Percentiles rank a stretch among this genome's conserved stretches.
phyloP scores from a whole-genome alignment of 2,329 filamentous ascomycete genomes.

The Fusarium nelsonii region DNA sequence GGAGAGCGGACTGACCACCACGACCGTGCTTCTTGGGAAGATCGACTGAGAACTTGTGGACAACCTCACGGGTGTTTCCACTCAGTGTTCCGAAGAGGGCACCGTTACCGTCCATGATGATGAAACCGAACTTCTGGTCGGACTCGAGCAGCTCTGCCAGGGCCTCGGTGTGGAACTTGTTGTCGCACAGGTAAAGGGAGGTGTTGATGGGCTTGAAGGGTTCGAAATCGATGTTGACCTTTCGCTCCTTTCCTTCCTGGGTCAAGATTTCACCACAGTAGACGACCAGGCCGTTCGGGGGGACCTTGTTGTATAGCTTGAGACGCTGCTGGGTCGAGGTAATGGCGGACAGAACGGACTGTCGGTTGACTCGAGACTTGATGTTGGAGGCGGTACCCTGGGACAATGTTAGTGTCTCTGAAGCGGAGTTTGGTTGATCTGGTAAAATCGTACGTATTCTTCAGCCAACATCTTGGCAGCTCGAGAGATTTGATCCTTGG shows the following conservation, averaged over 20 bases:
- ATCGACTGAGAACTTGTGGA: constrained; percentile 99
- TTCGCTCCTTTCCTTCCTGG: constrained; percentile 96
- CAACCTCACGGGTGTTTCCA: constrained; percentile 94
- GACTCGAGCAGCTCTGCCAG: constrained; percentile 97
- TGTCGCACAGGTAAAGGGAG: constrained; percentile 98
- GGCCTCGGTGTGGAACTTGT: constrained; percentile 99
- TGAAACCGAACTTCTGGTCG: constrained; percentile 99
- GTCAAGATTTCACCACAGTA: constrained; percentile 99
- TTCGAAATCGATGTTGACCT: constrained; percentile 99
- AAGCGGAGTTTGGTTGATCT: not conserved
- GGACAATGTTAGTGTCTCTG: constrained; percentile 38
- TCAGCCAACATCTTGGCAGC: constrained; percentile 99
- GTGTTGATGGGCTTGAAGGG: constrained; percentile 99
- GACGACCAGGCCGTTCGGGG: constrained; percentile 95
- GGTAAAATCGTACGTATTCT: constrained; percentile 82
- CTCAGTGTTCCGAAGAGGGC: constrained; percentile 96
- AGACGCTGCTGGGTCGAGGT: constrained; percentile 99
- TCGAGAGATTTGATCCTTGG: constrained; percentile 97
- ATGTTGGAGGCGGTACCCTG: constrained; percentile 99
- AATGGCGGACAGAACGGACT: constrained; percentile 97
- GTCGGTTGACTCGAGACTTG: constrained; percentile 98
- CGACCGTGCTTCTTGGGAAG: constrained; percentile 99
- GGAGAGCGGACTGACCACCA: constrained; percentile 99
- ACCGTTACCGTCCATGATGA: constrained; percentile 99
- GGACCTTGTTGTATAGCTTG: constrained; percentile 99